Evolutionary conservation across 805 yeast genomes (phyloP).

Genomic region (Maudiozyma bulderi): DNA sequence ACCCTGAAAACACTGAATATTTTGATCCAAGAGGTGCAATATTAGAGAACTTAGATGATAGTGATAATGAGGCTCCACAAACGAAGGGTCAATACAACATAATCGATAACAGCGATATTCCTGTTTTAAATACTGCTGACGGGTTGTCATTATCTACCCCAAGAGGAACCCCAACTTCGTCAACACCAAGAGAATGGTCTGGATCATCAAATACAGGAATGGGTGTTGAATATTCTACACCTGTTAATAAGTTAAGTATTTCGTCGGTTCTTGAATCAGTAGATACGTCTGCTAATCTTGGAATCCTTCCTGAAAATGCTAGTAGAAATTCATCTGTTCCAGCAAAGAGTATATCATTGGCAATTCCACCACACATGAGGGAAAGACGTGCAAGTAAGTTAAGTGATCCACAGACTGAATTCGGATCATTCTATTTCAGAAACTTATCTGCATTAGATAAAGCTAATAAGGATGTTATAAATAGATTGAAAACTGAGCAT

Average conservation of each 20-base stretch:
- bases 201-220: constrained; percentile 4
- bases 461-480: constrained; percentile 88
- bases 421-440: constrained; percentile 88
- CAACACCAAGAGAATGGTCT: constrained; percentile 6
- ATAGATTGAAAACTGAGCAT: constrained; percentile 77
- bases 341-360: constrained; percentile 33
- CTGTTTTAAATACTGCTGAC: constrained; percentile 4
- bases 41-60: constrained; percentile 33
- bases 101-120: constrained; percentile 14
- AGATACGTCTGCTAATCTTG: constrained; percentile 21
- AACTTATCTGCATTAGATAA: constrained; percentile 84
- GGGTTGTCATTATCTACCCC: neutral
- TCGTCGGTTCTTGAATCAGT: constrained; percentile 24
- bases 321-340: constrained; percentile 28
- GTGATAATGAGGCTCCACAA: constrained; percentile 8
- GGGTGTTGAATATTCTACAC: constrained; percentile 7
- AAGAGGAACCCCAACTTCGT: neutral
- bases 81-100: neutral
- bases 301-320: neutral
- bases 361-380: constrained; percentile 46
- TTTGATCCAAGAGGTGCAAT: constrained; percentile 88
- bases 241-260: constrained; percentile 20
- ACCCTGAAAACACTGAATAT: constrained; percentile 84
- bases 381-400: constrained; percentile 68
- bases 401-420: constrained; percentile 62